Base-by-base conservation (phyloP, 139 green algal genomes). In the Picochlorum sp. region DNA sequence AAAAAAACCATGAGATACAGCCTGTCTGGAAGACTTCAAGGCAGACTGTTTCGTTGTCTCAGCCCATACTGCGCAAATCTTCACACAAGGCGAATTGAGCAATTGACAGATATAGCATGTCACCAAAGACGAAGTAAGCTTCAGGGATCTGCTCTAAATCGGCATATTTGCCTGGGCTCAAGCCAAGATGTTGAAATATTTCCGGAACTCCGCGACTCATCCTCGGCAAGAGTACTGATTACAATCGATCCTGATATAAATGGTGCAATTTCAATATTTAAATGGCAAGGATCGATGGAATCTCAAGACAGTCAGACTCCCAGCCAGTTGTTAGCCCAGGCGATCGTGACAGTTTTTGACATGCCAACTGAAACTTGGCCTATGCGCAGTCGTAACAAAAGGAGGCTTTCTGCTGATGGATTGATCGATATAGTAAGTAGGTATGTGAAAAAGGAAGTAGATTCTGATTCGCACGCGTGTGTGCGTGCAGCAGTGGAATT, bases 201-300 rank as follows among this genome's bases (percentile, higher is more conserved):
- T 28, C 55, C 61, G 3, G 67, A 75, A 37, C 60, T 75, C 7
- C 18, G 57, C 9, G 13, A 50, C 10, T 45, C 67, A 12, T 43
- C 41, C 3, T 31, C 28, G n/a, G 50, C 20, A 14, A 26, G 47
- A 7, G 59, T 86, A 29, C 39, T 81, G 8, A 45, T 92, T 14
- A 73, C 72, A 7, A 70, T 86, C 16, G 81, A 88, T 31, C 79
- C 81, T 16, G 81, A 88, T 37, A 47, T 59, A 18, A 51, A 29
- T 26, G 81, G 81, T 7, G 79, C 81, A 0, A 35, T 88, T 7
- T 72, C 67, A 8, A 68, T 69, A 18, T 43, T 82, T 18, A 59
- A n/a, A 25, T 69, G 66, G 59, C 44, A n/a, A n/a, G 12, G 26
- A 63, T 52, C 29, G 52, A 51, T 18, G 24, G 30, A 14, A 13